Conservation (phyloP, 148 eudicot genomes). For the Dianthus caryophyllus region DNA sequence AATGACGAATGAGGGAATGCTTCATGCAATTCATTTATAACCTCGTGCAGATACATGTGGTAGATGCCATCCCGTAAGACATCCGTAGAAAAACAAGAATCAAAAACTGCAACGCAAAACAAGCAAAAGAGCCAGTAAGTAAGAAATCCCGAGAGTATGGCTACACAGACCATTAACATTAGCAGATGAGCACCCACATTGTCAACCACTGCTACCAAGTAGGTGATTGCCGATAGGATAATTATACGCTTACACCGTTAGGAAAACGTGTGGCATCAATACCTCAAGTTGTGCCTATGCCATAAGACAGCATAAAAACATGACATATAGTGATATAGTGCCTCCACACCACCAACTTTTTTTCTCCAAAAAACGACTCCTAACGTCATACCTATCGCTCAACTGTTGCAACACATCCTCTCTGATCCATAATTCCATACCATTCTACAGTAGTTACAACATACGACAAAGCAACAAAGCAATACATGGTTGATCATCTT, state of each 20-base stretch:
- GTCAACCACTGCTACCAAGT: neutral
- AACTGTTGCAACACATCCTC: neutral
- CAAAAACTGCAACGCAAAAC: constrained; percentile 70
- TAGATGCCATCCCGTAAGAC: constrained; percentile 86
- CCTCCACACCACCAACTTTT: neutral
- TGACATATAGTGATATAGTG: neutral
- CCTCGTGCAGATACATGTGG: constrained; percentile 87
- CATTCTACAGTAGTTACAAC: neutral
- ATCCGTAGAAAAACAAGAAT: constrained; percentile 95
- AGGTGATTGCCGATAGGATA: neutral
- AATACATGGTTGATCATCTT: neutral
- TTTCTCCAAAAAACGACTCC: neutral
- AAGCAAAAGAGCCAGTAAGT: constrained; percentile 12
- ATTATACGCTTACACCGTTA: neutral
- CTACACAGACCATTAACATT: neutral
- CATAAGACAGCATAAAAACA: neutral
- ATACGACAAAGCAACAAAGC: neutral
- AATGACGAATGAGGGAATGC: constrained; percentile 82
- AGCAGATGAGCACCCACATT: neutral
- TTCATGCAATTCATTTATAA: constrained; percentile 75
- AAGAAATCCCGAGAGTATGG: neutral
- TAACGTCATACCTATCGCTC: neutral
- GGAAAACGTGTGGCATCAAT: neutral
- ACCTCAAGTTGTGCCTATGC: neutral
- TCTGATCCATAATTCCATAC: neutral